A percentile compares a stretch with the other conserved stretches of the same genome.
phyloP scores from a whole-genome alignment of 352 stramenopile genomes.

The Globisporangium paroecandrum region DNA sequence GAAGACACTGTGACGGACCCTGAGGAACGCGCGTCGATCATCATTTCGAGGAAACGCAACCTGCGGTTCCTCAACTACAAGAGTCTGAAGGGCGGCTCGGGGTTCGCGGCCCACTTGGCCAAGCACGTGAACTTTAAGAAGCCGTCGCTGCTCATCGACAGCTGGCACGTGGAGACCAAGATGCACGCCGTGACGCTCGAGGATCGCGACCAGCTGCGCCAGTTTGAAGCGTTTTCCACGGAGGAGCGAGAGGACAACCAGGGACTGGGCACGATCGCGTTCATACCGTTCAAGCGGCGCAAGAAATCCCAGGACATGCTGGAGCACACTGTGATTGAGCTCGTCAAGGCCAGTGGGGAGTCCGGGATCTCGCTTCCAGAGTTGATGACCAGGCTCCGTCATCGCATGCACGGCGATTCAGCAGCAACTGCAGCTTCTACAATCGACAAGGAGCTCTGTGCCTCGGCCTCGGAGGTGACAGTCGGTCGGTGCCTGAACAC shows the following conservation, averaged over 20 bases:
- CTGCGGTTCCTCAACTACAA: conserved; percentile 61
- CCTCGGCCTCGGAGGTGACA: not conserved
- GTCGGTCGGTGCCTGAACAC: conserved; percentile 35
- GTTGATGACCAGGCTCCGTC: conserved; percentile 25
- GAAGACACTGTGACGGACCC: conserved; percentile 15
- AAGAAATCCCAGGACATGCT: conserved; percentile 26
- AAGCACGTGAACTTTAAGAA: conserved; percentile 63
- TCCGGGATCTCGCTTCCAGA: conserved; percentile 34
- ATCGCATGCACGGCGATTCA: not conserved
- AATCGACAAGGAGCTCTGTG: not conserved
- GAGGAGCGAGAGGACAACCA: conserved; percentile 23
- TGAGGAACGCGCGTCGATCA: conserved; percentile 12
- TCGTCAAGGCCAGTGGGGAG: conserved; percentile 42
- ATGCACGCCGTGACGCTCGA: conserved; percentile 48
- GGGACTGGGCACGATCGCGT: conserved; percentile 17
- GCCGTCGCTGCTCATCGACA: conserved; percentile 57
- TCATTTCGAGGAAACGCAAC: conserved; percentile 26
- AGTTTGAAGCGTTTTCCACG: conserved; percentile 57
- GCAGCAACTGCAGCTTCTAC: not conserved
- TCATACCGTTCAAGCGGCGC: conserved; percentile 20
- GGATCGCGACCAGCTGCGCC: conserved; percentile 24
- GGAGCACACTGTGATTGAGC: conserved; percentile 21
- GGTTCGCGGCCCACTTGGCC: conserved; percentile 67
- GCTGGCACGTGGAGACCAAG: conserved; percentile 69
- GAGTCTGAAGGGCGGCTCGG: conserved; percentile 51